Evolutionary conservation across 257 asterid genomes (phyloP), one percentile per base, ranked within the genome.

Genomic region (Thymus quinquecostatus): DNA sequence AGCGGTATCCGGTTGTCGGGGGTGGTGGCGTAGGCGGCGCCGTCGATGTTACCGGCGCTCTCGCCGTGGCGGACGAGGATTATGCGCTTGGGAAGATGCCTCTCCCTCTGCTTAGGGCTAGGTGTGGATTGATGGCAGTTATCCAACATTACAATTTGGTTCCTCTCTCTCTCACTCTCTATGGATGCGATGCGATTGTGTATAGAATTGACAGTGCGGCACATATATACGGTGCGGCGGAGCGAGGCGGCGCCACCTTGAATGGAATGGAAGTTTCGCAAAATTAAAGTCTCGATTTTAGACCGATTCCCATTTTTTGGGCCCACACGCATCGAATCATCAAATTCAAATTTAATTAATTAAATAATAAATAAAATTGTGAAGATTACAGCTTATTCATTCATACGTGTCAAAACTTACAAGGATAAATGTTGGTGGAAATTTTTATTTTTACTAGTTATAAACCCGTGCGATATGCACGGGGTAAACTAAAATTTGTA

Each of bases 61-160:
- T 92, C 95, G 76, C 97, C 98, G 77, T 92, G 98, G 27, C 98
- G 98, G 70, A 92, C 86, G 21, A 92, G 86, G 33, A 92, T 87
- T 76, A 92, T 92, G 51, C 98, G 89, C 82, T 92, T 92, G 0
- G 98, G 98, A 12, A 88, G 85, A 54, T 41, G 50, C 61, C 86
- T 73, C 21, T 29, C 71, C 29, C 59, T 49, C 34, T 38, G 71
- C n/a, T 54, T 70, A 1, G 76, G 77, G 83, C 74, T 73, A 0
- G 79, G 45, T 21, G 10, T 12, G 8, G 62, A 3, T 57, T 68
- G 64, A 33, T 56, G 55, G 43, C 59, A 60, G 29, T 75, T 68
- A 27, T 69, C 75, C 10, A 63, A 43, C 80, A 76, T 76, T 62
- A 55, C 33, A 33, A 5, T 33, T 58, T 11, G 29, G 30, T 53